phyloP scores from a whole-genome alignment of 164 flowering plant species.

The Piper longum region DNA sequence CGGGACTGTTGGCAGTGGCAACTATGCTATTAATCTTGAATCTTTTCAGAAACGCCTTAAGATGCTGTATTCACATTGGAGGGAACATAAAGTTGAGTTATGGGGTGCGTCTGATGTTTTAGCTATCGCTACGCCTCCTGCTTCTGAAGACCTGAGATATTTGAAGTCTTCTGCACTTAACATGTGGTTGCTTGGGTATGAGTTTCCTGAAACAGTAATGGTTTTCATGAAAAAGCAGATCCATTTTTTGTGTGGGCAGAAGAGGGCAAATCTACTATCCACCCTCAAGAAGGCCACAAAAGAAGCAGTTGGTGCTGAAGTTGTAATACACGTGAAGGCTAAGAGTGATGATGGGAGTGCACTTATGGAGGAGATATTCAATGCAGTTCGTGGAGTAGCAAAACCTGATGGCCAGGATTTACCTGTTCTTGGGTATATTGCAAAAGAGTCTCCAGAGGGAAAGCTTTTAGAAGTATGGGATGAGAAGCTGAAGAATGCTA shows the following conservation, averaged over 20 bases:
- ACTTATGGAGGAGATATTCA: slow-evolving; percentile 34
- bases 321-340: slow-evolving; percentile 59
- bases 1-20: slow-evolving; percentile 1
- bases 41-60: slow-evolving; percentile 37
- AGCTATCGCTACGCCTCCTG: slow-evolving; percentile 62
- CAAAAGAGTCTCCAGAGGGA: slow-evolving; percentile 67
- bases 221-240: slow-evolving; percentile 51
- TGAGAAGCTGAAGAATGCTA: slow-evolving; percentile 33
- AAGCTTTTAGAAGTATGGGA: slow-evolving; percentile 56
- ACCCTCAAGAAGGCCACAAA: slow-evolving; percentile 35
- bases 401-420: slow-evolving; percentile 10
- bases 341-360: slow-evolving; percentile 47
- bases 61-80: slow-evolving; percentile 49
- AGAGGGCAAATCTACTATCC: slow-evolving; percentile 58
- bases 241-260: slow-evolving; percentile 61
- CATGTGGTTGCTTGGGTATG: slow-evolving; percentile 69
- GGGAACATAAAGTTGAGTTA: slow-evolving; percentile 21
- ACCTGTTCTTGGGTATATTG: slow-evolving; percentile 48
- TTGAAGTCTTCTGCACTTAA: slow-evolving; percentile 65
- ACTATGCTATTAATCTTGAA: slow-evolving; percentile 29
- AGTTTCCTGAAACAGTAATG: slow-evolving; percentile 79
- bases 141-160: slow-evolving; percentile 59
- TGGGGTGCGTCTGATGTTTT: slow-evolving; percentile 49
- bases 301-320: slow-evolving; percentile 36
- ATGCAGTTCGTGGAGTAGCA: slow-evolving; percentile 12